Conservation (phyloP, 257 asterid species). For the Echites panduratus region DNA sequence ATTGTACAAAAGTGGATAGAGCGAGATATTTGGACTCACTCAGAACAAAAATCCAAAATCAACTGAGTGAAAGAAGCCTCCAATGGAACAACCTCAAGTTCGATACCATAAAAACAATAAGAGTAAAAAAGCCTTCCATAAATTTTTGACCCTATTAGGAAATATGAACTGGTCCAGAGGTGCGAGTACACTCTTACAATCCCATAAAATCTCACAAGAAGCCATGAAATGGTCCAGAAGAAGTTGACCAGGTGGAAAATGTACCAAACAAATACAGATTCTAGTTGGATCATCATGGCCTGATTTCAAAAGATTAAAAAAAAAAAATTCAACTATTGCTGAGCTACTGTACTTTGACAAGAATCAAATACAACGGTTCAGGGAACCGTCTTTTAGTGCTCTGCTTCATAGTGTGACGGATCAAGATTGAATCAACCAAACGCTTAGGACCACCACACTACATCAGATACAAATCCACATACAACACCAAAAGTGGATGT, state of each 20-base stretch:
- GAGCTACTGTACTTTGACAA: not conserved
- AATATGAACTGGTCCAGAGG: not conserved
- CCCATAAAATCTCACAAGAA: not conserved
- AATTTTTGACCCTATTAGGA: not conserved
- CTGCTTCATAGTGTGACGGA: not conserved
- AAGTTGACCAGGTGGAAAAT: not conserved
- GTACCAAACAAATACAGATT: not conserved
- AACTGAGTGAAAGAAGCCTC: not conserved
- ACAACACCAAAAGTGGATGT: not conserved
- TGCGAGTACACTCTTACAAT: not conserved
- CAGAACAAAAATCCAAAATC: not conserved
- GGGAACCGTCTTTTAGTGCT: not conserved
- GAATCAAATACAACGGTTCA: not conserved
- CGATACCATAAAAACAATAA: not conserved
- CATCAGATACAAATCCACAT: not conserved
- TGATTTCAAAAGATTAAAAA: too few relatives aligned
- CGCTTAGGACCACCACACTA: slow-evolving; percentile 1
- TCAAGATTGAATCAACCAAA: slow-evolving; percentile 15
- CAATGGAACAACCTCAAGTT: not conserved
- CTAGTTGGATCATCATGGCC: not conserved
- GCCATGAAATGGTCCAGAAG: not conserved
- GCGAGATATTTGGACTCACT: not conserved
- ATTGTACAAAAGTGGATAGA: not conserved
- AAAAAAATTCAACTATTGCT: not conserved
- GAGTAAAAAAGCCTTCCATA: not conserved